Evolutionary conservation across 805 yeast species (phyloP), one percentile per base, ranked within the genome.

Genomic region (Candida awuae): DNA sequence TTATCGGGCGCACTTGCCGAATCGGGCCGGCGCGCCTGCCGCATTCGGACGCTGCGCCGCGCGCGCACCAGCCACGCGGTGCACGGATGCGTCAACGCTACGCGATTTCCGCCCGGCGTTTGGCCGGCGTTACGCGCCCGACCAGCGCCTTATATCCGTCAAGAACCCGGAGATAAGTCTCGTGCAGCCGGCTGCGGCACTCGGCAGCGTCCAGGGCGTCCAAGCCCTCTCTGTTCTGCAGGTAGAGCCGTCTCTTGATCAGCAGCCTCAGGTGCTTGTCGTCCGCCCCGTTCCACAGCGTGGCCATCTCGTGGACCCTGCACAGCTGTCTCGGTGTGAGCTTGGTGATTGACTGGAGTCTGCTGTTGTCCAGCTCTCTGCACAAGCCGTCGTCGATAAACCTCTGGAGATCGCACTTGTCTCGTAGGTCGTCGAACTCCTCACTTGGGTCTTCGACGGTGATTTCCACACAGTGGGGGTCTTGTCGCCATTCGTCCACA

Each of bases 371-470:
- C n/a, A 12, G 14, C 4, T 25, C 28, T 50, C 15, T 38, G 52
- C 33, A 63, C 51, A 1, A 18, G 10, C 44, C 46, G 4, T 63
- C 59, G 1, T 44, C 43, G 19, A 59, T 56, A 23, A 80, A 56
- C 49, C 79, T 62, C 41, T 63, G 59, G 48, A 86, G 65, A 53
- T 92, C 97, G 46, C 78, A 71, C 23, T 90, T 66, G 55, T 92
- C 97, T 42, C 98, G 70, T 48, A 92, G 65, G 53, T 84, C 94
- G 54, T 92, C 98, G 61, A 92, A 90, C 26, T 77, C 75, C 55
- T 87, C 96, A 53, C 82, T 84, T 3, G 97, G 97, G 56, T 92
- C 98, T 56, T 92, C 97, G 4, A 92, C 86, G 0, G 90, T 85
- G 29, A 92, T 70, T 50, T 88, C 94, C 25, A 63, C 60, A 18